Evolutionary conservation across 257 asterid genomes (phyloP), one percentile per base, ranked within the genome.

Genomic region (Forsythia viridissima): DNA sequence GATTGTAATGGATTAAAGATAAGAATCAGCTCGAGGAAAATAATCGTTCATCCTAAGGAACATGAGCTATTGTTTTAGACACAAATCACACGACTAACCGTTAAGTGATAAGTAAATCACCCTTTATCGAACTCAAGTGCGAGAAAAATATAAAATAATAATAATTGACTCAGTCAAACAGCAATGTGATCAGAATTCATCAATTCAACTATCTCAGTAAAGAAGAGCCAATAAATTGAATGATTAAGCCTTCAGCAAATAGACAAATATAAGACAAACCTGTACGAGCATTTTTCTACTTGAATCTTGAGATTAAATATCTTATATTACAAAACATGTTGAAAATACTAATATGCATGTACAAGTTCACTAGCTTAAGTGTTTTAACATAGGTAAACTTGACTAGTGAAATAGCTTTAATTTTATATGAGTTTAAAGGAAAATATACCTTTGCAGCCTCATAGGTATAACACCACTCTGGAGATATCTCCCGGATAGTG

Each of bases 381-480:
- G 15, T 63, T 63, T 18, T 63, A 63, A 24, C 18, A 63, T 4
- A 24, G 38, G 70, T 63, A 30, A 63, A 63, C 40, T 8, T 63
- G 70, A 36, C 34, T 59, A 24, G 66, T 68, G 38, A 9, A 81
- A 52, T 76, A 81, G 79, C 44, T 44, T 63, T 68, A 41, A 63
- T 43, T 55, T 30, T 63, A 16, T 63, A 59, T 70, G 75, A 70
- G 4, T 59, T 59, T 48, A 44, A 72, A 3, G 77, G 40, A 63
- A 18, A 16, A 73, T 57, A 67, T 87, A 93, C 99, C 98, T 96
- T 96, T 59, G 97, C 85, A 44, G 88, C 79, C 88, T 96, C 99
- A 6, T 91, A 85, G 70, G 96, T 80, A 85, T 89, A 93, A 70
- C 94, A 94, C 98, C 99, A 96, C 73, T 93, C 95, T 40, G 99